Base-by-base conservation (phyloP, 2,329 filamentous ascomycete genomes). In the Ciborinia camelliae region DNA sequence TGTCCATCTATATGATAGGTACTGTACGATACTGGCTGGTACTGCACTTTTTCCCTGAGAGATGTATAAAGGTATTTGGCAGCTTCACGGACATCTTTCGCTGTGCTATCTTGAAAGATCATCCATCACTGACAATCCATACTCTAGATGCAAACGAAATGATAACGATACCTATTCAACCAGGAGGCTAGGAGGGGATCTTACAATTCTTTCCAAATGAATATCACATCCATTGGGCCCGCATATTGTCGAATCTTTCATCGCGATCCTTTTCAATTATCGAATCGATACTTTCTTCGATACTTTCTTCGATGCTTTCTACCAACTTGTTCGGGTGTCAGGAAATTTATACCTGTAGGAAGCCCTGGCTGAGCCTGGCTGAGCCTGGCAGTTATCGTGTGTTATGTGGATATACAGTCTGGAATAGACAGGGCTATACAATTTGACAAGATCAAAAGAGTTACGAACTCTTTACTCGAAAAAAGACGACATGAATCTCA, bases 111-210 rank as follows among this genome's bases (percentile, higher is more conserved):
- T 45, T 45, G 39, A 43, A 45, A 58, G 18, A 58, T 23, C n/a
- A 35, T 45, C 54, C n/a, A 35, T 45, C 54, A 58, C 54, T 58
- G 41, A 58, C 55, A 26, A 35, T 35, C n/a, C 8, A 35, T 58
- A n/a, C n/a, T n/a, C n/a, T n/a, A 58, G 39, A 58, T 32, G 39
- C 20, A 10, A 26, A 45, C 10, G 32, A n/a, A 28, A 23, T 18
- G 32, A 26, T 18, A 28, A 43, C 39, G 54, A 32, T 57, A 18
- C n/a, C n/a, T n/a, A n/a, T 35, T 57, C 26, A 35, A 47, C n/a
- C n/a, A n/a, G n/a, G n/a, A n/a, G n/a, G n/a, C n/a, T 32, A 35
- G 14, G 32, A 47, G 41, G 18, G 28, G 20, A 28, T 57, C 55
- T 26, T 10, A 18, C 3, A 10, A 58, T 10, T 58, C n/a, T 23